Evolutionary conservation across 345 rosid species (phyloP).

Genomic region (Lumnitzera racemosa): DNA sequence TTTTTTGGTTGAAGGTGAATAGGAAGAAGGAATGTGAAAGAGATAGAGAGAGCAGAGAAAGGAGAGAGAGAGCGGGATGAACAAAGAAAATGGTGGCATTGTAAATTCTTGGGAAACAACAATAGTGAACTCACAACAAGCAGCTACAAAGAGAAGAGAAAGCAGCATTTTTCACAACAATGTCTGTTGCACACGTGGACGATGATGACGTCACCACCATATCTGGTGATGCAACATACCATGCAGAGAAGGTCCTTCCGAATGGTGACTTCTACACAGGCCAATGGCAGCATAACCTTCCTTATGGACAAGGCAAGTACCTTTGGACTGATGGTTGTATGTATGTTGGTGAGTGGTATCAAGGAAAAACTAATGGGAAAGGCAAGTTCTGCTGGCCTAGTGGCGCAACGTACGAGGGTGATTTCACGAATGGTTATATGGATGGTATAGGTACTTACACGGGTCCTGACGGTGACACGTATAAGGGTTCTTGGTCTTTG

Average conservation of each 20-base stretch:
- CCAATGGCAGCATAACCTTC: conserved; percentile 34
- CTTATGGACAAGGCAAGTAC: conserved; percentile 64
- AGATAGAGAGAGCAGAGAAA: not conserved
- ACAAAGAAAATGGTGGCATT: too few species aligned
- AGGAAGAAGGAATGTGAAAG: conserved; percentile 4
- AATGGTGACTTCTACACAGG: conserved; percentile 69
- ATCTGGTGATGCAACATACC: conserved; percentile 25
- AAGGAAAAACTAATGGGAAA: conserved; percentile 46
- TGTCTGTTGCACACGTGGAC: conserved; percentile 77
- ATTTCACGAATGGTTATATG: conserved; percentile 56
- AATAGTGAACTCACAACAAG: too few species aligned
- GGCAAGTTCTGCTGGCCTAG: conserved; percentile 78
- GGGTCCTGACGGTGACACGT: conserved; percentile 55
- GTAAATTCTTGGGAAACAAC: too few species aligned
- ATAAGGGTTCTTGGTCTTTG: conserved; percentile 45
- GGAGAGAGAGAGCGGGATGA: not conserved
- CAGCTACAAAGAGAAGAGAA: conserved; percentile 26
- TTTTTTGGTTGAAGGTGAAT: conserved; percentile 4
- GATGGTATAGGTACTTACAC: conserved; percentile 55
- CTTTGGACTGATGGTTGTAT: conserved; percentile 70
- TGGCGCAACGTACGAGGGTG: conserved; percentile 66
- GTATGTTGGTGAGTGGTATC: conserved; percentile 65
- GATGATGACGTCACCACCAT: conserved; percentile 37
- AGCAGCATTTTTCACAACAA: conserved; percentile 28
- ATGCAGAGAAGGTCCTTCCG: conserved; percentile 41